Evolutionary conservation across 1,284 basidiomycete species (phyloP).

Genomic region (Albatrellus sp.): DNA sequence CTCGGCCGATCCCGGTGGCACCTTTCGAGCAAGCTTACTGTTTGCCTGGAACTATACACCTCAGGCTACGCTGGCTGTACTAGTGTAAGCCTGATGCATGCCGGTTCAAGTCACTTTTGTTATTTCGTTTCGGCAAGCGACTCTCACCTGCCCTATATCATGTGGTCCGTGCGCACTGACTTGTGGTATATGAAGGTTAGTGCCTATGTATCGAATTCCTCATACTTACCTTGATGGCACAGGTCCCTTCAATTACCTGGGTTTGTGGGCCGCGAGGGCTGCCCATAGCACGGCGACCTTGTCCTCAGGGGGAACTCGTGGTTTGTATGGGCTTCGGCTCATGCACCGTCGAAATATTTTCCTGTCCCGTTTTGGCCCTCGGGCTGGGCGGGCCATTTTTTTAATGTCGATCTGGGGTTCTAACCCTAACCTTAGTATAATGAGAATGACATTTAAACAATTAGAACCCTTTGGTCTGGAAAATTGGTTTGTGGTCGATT

Average conservation of each 20-base stretch:
- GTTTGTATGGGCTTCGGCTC: conserved; percentile 17
- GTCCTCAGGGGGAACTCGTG: conserved; percentile 28
- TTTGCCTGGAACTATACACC: no score
- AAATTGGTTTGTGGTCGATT: no score
- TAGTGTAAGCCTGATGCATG: no score
- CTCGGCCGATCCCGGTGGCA: no score
- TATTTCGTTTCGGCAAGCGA: no score
- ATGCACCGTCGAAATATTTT: conserved; percentile 18
- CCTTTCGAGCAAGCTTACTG: no score
- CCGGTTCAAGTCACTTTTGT: no score
- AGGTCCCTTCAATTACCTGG: conserved; percentile 26
- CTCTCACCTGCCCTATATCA: no score
- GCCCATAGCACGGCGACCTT: conserved; percentile 64
- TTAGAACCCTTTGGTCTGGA: no score
- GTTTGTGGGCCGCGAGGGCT: conserved; percentile 29
- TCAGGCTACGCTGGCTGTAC: no score
- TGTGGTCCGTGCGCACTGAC: conserved; percentile 4
- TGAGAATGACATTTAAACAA: no score
- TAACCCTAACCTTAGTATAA: conserved; percentile 9
- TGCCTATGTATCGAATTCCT: conserved; percentile 5
- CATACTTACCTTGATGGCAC: conserved; percentile 30
- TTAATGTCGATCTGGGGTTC: conserved; percentile 4
- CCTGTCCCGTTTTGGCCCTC: conserved; percentile 16
- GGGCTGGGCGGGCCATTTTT: conserved; percentile 16
- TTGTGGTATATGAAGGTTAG: not conserved